phyloP scores from a whole-genome alignment of 306 rosid genomes.

The Prosopis cineraria region DNA sequence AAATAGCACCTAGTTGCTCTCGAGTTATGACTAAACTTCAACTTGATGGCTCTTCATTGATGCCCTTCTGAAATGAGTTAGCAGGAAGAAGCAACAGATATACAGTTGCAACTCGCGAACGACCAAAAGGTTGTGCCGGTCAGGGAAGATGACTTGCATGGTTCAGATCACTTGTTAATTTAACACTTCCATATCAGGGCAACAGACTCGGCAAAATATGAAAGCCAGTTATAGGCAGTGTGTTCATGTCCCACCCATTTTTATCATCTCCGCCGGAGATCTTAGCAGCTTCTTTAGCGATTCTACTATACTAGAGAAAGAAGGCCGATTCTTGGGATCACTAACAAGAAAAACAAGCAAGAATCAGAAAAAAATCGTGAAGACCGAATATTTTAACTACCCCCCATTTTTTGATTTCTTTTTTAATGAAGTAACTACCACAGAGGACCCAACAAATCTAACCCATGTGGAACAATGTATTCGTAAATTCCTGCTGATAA shows the following conservation, averaged over 20 bases:
- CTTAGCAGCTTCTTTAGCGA: conserved; percentile 84
- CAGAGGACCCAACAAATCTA: not conserved
- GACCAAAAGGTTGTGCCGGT: conserved; percentile 34
- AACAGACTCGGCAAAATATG: conserved; percentile 6
- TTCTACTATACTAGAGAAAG: conserved; percentile 65
- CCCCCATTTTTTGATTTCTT: not conserved
- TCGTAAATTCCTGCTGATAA: conserved; percentile 11
- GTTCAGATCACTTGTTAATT: conserved; percentile 33
- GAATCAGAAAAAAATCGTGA: conserved; percentile 25
- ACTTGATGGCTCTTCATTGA: conserved; percentile 8
- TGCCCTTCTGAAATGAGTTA: conserved; percentile 37
- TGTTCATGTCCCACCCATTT: conserved; percentile 48
- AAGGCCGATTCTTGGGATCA: conserved; percentile 77
- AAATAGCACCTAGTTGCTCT: conserved; percentile 1
- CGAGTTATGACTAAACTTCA: conserved; percentile 17
- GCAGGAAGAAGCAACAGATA: conserved; percentile 26
- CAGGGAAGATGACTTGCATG: conserved; percentile 27
- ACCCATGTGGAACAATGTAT: not conserved
- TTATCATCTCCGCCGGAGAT: conserved; percentile 73
- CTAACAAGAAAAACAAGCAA: conserved; percentile 49
- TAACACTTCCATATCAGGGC: conserved; percentile 34
- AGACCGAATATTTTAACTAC: too few species aligned
- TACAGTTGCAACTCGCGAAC: conserved; percentile 48
- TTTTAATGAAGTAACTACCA: not conserved
- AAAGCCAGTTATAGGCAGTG: conserved; percentile 21